Evolutionary conservation across 116 monocot species (phyloP), one percentile per base, ranked within the genome.

Genomic region (Zostera marina): DNA sequence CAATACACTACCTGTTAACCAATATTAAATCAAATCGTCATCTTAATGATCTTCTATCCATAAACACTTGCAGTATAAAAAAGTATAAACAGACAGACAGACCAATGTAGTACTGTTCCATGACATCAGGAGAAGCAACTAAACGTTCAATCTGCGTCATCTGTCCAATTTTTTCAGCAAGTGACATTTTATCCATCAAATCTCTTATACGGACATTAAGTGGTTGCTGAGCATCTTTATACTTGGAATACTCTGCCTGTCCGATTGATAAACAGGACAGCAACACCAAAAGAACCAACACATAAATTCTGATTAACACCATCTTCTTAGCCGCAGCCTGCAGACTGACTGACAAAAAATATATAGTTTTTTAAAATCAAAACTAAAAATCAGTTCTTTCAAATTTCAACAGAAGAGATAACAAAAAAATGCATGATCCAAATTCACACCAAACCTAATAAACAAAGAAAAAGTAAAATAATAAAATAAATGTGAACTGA

Each of bases 161-260:
- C 73, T 83, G 83, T 38, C 83, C 83, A 10, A 83, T 83, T 56
- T 83, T 83, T 51, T 83, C 83, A 0, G 75, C 76, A 20, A 83
- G 79, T 10, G 73, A 79, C 83, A 83, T 83, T 17, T 70, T 67
- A 8, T 42, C 48, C 43, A 83, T 14, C 62, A 83, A 64, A 57
- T 79, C 73, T 9, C 54, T 58, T 1, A 83, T 56, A 1, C 83
- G 69, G 52, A 58, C 70, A 5, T 64, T 16, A 12, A 79, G 22
- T 0, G 76, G 70, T 53, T 68, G 73, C 4, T 47, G 76, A 11
- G 79, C 58, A 63, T 83, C 79, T 20, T 70, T 83, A 42, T 79
- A 83, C 65, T 64, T 73, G 38, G 58, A 16, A 32, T 48, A 48
- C 5, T 62, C 62, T 20, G 63, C 17, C 47, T 51, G 63, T 19